Conservation (phyloP, 2,329 filamentous ascomycete genomes). For the Xylaria multiplex region DNA sequence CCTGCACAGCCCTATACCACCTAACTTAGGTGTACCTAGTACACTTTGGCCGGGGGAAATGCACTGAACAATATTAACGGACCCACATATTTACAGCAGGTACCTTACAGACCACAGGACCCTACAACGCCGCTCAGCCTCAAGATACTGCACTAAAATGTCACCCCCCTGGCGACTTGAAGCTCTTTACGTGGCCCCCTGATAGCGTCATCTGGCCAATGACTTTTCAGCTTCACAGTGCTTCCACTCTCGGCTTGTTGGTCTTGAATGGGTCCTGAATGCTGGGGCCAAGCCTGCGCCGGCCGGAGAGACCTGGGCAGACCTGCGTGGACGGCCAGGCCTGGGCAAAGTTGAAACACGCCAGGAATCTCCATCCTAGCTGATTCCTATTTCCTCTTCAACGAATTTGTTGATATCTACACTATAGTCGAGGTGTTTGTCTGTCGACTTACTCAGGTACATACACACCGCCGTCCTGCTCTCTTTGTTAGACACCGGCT, state of each 20-base stretch:
- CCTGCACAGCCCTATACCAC: too few relatives aligned
- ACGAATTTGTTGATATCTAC: constrained; percentile 8
- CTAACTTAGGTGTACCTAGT: too few relatives aligned
- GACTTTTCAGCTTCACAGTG: constrained; percentile 30
- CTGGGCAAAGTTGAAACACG: constrained; percentile 37
- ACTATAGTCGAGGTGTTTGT: not conserved
- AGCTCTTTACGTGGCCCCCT: constrained; percentile 25
- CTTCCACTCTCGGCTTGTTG: constrained; percentile 24
- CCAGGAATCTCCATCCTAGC: constrained; percentile 28
- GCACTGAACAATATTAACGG: too few relatives aligned
- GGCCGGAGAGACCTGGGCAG: constrained; percentile 21
- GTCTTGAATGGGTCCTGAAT: constrained; percentile 29
- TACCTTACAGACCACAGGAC: not conserved
- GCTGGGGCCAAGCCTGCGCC: constrained; percentile 14
- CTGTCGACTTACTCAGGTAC: not conserved
- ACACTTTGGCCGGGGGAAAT: too few relatives aligned
- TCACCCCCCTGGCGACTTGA: constrained; percentile 15
- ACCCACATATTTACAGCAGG: too few relatives aligned
- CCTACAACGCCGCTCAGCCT: constrained; percentile 26
- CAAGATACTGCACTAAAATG: constrained; percentile 23
- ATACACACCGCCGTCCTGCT: constrained; percentile 13
- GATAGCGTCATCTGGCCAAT: constrained; percentile 34
- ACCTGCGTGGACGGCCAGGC: constrained; percentile 3
- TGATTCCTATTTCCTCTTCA: constrained; percentile 20
- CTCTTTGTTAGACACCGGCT: constrained; percentile 27